Percentiles rank a stretch among this genome's conserved stretches.
Evolutionary conservation across 2,329 filamentous ascomycete species (phyloP).

Genomic region (Aspergillus cejpii): DNA sequence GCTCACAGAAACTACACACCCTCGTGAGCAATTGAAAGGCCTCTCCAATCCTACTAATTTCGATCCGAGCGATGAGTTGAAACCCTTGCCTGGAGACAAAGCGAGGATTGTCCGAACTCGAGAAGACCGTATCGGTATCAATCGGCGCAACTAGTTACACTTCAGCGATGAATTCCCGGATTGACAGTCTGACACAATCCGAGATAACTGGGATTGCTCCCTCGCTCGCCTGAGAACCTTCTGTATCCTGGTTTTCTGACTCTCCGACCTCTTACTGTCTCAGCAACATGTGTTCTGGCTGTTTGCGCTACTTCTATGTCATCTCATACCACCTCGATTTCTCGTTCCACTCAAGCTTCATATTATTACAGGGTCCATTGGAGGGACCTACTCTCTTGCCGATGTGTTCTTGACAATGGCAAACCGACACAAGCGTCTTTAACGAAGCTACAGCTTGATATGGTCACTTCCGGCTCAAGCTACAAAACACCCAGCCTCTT

Average conservation of each 20-base stretch:
- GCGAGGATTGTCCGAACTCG: conserved; percentile 43
- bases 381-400: no score
- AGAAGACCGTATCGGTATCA: conserved; percentile 43
- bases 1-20: conserved; percentile 24
- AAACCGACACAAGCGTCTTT: no score
- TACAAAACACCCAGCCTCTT: no score
- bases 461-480: no score
- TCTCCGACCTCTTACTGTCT: no score
- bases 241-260: neutral
- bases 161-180: conserved; percentile 2
- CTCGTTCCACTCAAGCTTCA: no score
- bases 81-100: conserved; percentile 46
- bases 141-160: conserved; percentile 17
- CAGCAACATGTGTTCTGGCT: no score
- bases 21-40: conserved; percentile 17
- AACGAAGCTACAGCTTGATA: no score
- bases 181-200: neutral
- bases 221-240: neutral
- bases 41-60: conserved; percentile 22
- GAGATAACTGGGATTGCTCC: neutral
- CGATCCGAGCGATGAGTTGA: conserved; percentile 47
- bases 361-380: no score
- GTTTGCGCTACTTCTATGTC: no score
- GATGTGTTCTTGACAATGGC: no score
- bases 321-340: no score